Conservation (phyloP, 2,329 filamentous ascomycete genomes). For the Colletotrichum sidae region DNA sequence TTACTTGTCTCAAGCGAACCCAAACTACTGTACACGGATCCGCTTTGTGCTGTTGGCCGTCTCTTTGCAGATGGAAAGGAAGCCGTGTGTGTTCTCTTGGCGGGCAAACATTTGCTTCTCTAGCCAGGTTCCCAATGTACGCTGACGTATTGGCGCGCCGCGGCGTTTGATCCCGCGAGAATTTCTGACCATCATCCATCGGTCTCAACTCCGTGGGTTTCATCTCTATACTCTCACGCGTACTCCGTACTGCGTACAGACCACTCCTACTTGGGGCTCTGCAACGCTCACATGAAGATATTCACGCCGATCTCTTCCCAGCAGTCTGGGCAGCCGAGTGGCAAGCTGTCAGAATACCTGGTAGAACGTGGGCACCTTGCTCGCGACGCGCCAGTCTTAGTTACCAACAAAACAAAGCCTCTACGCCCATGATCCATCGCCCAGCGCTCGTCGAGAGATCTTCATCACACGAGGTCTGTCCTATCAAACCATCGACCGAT, state of each 20-base stretch:
- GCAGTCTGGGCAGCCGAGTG: constrained; percentile 5
- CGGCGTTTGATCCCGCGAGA: not conserved
- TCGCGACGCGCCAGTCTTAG: not conserved
- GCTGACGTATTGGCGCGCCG: constrained; percentile 20
- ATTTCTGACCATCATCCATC: not conserved
- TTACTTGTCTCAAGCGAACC: too few relatives aligned
- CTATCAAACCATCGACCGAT: constrained; percentile 1
- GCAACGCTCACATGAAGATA: too few relatives aligned
- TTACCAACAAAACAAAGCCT: not conserved
- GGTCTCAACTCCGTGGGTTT: too few relatives aligned
- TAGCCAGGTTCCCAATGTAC: constrained; percentile 4
- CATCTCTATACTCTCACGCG: too few relatives aligned
- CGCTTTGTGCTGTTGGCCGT: constrained; percentile 16
- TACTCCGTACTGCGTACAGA: too few relatives aligned
- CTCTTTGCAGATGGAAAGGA: constrained; percentile 1
- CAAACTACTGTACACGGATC: constrained; percentile 17
- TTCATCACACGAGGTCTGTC: constrained; percentile 6
- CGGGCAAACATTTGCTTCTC: constrained; percentile 11
- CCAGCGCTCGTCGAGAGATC: constrained; percentile 18
- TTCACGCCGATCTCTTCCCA: constrained; percentile 3
- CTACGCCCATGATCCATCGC: not conserved
- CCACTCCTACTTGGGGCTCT: too few relatives aligned
- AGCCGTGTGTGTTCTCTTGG: constrained; percentile 26
- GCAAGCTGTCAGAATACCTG: constrained; percentile 7
- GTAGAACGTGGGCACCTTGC: constrained; percentile 20